Base-by-base conservation (phyloP, 164 flowering plant species). In the Sextonia rubra region DNA sequence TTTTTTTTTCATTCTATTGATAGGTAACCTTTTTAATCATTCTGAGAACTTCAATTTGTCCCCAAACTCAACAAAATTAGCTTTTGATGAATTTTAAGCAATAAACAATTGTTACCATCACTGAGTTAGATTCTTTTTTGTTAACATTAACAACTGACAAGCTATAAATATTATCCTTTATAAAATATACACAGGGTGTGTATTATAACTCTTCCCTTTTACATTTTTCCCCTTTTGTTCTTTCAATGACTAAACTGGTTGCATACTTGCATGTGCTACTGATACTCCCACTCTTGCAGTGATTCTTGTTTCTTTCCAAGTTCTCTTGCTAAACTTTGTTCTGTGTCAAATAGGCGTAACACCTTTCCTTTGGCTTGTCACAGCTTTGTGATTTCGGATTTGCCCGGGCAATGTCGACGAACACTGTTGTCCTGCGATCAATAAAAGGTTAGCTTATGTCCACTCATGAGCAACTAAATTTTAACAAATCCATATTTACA, bases 351-450 rank as follows among this genome's bases (percentile, higher is more conserved):
- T 4, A 9, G 60, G 15, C 29, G 12, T 23, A 25, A 44, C 20
- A 25, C 68, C 23, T 12, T 64, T 62, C 27, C 60, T 61, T 68
- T 77, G 71, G 32, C 76, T 15, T 66, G 6, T 65, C 47, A 69
- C 88, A 93, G 99, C 99, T 95, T 68, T 95, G 99, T 81, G 99
- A 95, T 82, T 95, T 95, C 85, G 99, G 99, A 61, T 95, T 95
- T 85, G 99, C 99, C 25, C 90, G 99, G 48, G 96, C 97, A 70
- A 95, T 95, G 99, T 95, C 99, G 23, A 78, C 90, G 71, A 95
- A 95, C 83, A 95, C 99, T 56, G 97, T 95, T 71, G 98, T 93
- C 69, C 79, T 95, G 74, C 86, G 98, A 30, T 95, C 99, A 73
- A 95, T 95, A 75, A 95, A 95, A 95, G 99, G 99, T 90, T 47